These are phyloP conservation scores for Mantamonas sphyraenae DNA, from an alignment of 78 protist species.

Conservation along the genomic window DNA sequence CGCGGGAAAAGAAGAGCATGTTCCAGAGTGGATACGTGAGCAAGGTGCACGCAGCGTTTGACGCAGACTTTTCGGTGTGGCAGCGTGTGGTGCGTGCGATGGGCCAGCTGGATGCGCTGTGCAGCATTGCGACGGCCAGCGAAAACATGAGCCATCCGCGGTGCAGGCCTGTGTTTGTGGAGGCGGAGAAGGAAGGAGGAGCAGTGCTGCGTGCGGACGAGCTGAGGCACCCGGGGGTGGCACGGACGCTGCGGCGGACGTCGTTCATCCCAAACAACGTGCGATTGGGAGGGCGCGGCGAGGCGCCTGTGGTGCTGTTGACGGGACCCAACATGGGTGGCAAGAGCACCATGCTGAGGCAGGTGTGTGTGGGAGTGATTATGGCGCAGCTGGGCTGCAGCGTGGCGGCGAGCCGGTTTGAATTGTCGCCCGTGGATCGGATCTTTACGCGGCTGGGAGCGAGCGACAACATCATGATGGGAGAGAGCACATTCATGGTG, in stretches of 20 bases:
- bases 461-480: constrained; percentile 77
- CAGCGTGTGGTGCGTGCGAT: no score
- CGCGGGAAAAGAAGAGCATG: no score
- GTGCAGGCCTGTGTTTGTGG: no score
- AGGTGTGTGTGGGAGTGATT: constrained; percentile 50
- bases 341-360: constrained; percentile 86
- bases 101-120: constrained; percentile 1
- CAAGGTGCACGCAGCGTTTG: not conserved
- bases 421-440: constrained; percentile 83
- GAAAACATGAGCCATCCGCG: no score
- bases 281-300: not conserved
- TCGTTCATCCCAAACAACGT: constrained; percentile 4
- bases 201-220: no score
- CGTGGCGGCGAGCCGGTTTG: constrained; percentile 76
- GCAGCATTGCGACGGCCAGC: constrained; percentile 1
- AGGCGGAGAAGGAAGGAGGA: no score
- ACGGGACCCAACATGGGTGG: constrained; percentile 99
- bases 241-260: no score
- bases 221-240: no score
- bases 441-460: constrained; percentile 93
- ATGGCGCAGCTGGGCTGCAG: constrained; percentile 94
- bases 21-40: no score
- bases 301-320: constrained; percentile 43
- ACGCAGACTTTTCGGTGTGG: not conserved
- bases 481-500: constrained; percentile 93